phyloP scores from a whole-genome alignment of 345 rosid genomes.

The Syzygium aromaticum region DNA sequence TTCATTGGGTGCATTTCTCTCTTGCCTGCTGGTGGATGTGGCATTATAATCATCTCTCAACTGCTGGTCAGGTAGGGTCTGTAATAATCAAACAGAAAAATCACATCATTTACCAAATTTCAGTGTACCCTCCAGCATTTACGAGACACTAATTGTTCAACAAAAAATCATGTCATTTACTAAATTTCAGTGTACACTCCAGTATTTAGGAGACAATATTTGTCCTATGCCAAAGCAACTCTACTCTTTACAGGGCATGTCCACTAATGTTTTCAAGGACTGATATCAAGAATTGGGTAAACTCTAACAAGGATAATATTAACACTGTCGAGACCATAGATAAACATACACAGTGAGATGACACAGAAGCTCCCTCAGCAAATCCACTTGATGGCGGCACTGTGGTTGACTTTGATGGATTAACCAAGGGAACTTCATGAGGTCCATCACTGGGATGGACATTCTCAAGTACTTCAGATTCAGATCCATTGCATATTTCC shows the following conservation, averaged over 20 bases:
- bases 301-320: background rate
- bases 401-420: background rate
- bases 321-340: background rate
- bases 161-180: background rate
- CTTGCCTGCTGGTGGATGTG: slow-evolving; percentile 22
- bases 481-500: background rate
- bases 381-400: background rate
- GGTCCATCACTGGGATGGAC: background rate
- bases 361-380: background rate
- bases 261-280: background rate
- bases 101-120: background rate
- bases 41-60: background rate
- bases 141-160: background rate
- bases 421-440: background rate
- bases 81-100: background rate
- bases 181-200: background rate
- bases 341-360: background rate
- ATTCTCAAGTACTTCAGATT: background rate
- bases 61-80: background rate
- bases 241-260: background rate
- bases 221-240: background rate
- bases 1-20: slow-evolving; percentile 16
- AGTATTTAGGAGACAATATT: background rate
- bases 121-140: background rate
- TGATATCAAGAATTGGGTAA: background rate